Percentiles rank a stretch among this genome's conserved stretches.
Evolutionary conservation across 2,329 filamentous ascomycete species (phyloP).

Genomic region (Aspergillus persii): DNA sequence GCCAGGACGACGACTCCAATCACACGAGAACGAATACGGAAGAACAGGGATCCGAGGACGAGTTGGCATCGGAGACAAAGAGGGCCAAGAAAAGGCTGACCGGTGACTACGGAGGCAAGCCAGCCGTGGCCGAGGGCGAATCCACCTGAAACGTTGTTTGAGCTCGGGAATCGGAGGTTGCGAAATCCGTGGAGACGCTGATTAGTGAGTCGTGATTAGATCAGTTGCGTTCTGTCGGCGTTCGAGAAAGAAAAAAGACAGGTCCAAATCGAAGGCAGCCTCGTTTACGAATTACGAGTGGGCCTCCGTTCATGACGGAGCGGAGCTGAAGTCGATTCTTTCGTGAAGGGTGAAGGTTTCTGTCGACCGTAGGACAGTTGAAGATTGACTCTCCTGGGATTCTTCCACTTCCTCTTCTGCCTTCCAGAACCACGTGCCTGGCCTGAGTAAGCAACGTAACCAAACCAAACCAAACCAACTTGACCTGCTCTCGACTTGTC

Average conservation of each 20-base stretch:
- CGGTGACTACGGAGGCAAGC: background rate
- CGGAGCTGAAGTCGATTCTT: background rate
- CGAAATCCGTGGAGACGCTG: background rate
- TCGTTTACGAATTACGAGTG: constrained; percentile 9
- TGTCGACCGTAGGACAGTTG: too few relatives aligned
- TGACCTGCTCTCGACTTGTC: background rate
- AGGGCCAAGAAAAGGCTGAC: background rate
- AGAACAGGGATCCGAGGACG: background rate
- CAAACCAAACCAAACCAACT: background rate
- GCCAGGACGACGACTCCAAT: background rate
- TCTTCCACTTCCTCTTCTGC: too few relatives aligned
- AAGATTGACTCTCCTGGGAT: too few relatives aligned
- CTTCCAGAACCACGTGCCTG: too few relatives aligned
- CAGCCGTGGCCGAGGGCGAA: background rate
- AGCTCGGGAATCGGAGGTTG: constrained; percentile 18
- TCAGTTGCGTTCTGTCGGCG: too few relatives aligned
- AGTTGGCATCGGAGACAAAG: background rate
- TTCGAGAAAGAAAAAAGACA: background rate
- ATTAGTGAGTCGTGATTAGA: too few relatives aligned
- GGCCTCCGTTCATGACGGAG: background rate
- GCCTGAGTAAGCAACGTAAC: too few relatives aligned
- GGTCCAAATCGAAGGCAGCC: constrained; percentile 12
- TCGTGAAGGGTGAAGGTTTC: too few relatives aligned
- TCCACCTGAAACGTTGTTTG: constrained; percentile 1
- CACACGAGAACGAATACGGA: background rate